phyloP scores from a whole-genome alignment of 805 yeast species.

The Ogataea angusta region DNA sequence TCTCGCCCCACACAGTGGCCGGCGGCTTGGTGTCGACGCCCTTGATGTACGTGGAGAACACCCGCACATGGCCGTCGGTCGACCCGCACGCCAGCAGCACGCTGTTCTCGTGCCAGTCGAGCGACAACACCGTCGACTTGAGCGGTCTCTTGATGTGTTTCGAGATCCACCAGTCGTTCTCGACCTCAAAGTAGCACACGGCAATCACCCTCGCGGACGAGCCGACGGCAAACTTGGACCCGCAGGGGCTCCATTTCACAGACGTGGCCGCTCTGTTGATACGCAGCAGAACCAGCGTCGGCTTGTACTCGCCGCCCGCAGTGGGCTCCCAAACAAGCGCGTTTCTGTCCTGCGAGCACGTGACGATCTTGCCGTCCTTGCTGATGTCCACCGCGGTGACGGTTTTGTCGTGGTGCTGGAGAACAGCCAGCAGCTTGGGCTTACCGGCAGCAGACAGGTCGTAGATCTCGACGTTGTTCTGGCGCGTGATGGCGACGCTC shows the following conservation, averaged over 20 bases:
- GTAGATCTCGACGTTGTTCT: constrained; percentile 71
- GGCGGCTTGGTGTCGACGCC: constrained; percentile 82
- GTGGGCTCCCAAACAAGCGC: constrained; percentile 93
- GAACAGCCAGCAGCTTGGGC: constrained; percentile 62
- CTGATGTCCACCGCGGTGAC: constrained; percentile 95
- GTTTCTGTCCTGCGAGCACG: constrained; percentile 96
- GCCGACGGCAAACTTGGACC: constrained; percentile 95
- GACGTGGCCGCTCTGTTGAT: constrained; percentile 94
- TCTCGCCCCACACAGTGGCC: constrained; percentile 87
- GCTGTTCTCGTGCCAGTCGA: constrained; percentile 92
- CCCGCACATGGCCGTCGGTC: constrained; percentile 89
- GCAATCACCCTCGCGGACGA: constrained; percentile 93
- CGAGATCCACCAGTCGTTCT: constrained; percentile 99
- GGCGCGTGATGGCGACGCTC: constrained; percentile 78
- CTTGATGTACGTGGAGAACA: constrained; percentile 84
- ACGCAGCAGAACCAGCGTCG: constrained; percentile 87
- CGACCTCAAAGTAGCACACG: constrained; percentile 91
- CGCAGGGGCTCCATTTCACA: constrained; percentile 93
- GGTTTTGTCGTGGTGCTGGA: constrained; percentile 86
- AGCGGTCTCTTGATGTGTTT: constrained; percentile 96
- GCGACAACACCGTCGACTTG: constrained; percentile 75
- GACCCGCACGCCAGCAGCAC: constrained; percentile 88
- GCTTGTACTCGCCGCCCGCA: constrained; percentile 61
- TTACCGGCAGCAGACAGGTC: constrained; percentile 46
- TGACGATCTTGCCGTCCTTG: constrained; percentile 82